These are phyloP conservation scores for Hippophae tibetana DNA, from an alignment of 306 rosid species.

Conservation along the genomic window DNA sequence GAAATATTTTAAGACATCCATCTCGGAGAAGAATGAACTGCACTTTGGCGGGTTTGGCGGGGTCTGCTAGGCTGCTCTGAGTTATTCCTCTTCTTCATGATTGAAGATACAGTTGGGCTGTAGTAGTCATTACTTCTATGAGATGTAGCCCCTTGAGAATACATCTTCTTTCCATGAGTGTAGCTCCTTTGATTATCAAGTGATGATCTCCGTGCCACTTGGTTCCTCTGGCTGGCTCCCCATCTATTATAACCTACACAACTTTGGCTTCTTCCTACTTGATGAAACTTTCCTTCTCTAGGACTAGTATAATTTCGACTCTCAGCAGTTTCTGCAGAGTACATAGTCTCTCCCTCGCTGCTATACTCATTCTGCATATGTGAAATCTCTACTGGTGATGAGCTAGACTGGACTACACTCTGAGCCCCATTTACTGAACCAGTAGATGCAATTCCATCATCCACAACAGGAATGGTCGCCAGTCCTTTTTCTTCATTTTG, in stretches of 20 bases:
- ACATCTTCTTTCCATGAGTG: slow-evolving; percentile 69
- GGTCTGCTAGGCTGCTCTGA: slow-evolving; percentile 56
- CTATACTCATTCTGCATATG: slow-evolving; percentile 60
- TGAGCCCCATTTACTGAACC: slow-evolving; percentile 66
- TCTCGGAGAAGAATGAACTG: slow-evolving; percentile 87
- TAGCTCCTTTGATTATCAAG: slow-evolving; percentile 71
- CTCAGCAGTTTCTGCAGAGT: slow-evolving; percentile 98
- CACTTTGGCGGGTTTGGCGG: slow-evolving; percentile 31
- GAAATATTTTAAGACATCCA: slow-evolving; percentile 59
- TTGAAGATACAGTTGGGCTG: slow-evolving; percentile 88
- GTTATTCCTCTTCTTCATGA: slow-evolving; percentile 74
- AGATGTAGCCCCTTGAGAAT: slow-evolving; percentile 84
- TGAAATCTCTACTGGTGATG: slow-evolving; percentile 46
- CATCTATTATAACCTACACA: slow-evolving; percentile 80
- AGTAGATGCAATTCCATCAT: slow-evolving; percentile 56
- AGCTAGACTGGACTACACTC: slow-evolving; percentile 74
- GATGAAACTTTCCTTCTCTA: slow-evolving; percentile 56
- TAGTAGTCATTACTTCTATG: slow-evolving; percentile 87
- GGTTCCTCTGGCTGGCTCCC: slow-evolving; percentile 55
- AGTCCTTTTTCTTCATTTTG: slow-evolving; percentile 24
- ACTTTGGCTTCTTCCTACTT: slow-evolving; percentile 93
- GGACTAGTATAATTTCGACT: slow-evolving; percentile 78
- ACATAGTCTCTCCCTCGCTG: slow-evolving; percentile 96
- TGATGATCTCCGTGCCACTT: slow-evolving; percentile 43
- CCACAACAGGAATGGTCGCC: slow-evolving; percentile 22